Base-by-base conservation (phyloP, 495 filamentous ascomycete species). In the Filosporella fistucella region DNA sequence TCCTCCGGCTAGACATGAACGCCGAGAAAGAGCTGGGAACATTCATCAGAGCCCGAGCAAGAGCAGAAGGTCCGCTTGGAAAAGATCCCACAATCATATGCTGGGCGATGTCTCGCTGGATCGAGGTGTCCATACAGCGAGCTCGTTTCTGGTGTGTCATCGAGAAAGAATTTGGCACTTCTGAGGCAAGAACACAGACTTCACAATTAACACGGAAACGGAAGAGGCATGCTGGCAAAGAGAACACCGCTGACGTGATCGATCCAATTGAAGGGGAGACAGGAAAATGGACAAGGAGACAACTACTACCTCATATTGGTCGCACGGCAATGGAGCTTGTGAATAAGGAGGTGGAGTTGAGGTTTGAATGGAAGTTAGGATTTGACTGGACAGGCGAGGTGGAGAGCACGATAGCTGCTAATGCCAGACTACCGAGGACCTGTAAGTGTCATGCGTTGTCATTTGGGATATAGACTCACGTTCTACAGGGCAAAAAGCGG, bases 341-440 rank as follows among this genome's bases (percentile, higher is more conserved):
- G 1, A 51, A 21, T 14, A 56, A 62, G 22, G 38, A 40, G 43
- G 53, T 55, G 12, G 59, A 53, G 46, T 42, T 70, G 26, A 64
- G 72, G n/a, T 60, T 79, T 13, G 61, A 64, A 58, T 84, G 80
- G 80, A 58, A 55, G 24, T 76, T 82, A 30, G 56, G 62, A 11
- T 81, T 84, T 60, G 78, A 82, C 55, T 82, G 78, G 78, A 78
- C 76, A 0, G 80, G 80, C 4, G 78, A 84, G 58, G 77, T 77
- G 4, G 67, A 73, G 58, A 78, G 70, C 47, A 62, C 61, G 38
- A 57, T 84, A 21, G 54, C 60, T 2, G 67, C 73, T 22, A 47
- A 68, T 47, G 67, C 73, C 2, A 63, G 67, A 10, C 49, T 71
- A 16, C 77, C 77, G 24, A 62, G 60, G 37, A 74, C 66, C 38